Evolutionary conservation across 2,329 filamentous ascomycete species (phyloP), one percentile per base, ranked within the genome.

Genomic region (Dactylella cylindrospora): DNA sequence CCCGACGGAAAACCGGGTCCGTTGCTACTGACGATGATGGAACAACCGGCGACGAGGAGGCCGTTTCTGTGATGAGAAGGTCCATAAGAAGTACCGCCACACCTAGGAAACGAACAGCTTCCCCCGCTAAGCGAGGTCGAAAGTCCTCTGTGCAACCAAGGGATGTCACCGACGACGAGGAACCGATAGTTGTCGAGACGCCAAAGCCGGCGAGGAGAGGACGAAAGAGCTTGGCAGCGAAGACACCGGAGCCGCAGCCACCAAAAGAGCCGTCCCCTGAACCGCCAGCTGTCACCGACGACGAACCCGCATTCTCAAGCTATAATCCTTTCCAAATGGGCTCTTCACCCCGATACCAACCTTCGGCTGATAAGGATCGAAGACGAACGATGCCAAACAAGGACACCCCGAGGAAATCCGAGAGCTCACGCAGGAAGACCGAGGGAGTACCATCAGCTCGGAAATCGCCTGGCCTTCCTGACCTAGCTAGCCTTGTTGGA

Each of bases 21-120:
- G 77, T 79, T 13, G 77, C 78, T 29, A 80, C 80, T 66, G 81
- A 82, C 32, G 81, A 85, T 17, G 80, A 85, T n/a, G 51, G 46
- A 17, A 64, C 59, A 4, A 64, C 59, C 3, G 59, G 51, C 17
- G 59, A 57, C 25, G 59, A 64, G 33, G 59, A 57, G 26, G 41
- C 29, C 3, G 26, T 41, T n/a, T 23, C 44, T 29, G 38, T 49
- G 2, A 39, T 46, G 32, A 64, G 36, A 13, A 44, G 45, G 15
- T 29, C 47, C 12, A 39, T 26, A 23, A 35, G 57, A 39, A 53
- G 43, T 31, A 49, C 49, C 13, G 46, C 33, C 36, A 64, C 72
- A 3, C 71, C 72, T 7, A 70, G 71, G 29, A 55, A 54, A 25
- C 36, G 52, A 31, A 54, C 51, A 17, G 59, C 51, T 4, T 64